phyloP scores from a whole-genome alignment of 1,284 basidiomycete species.

The Trametes polyzona region DNA sequence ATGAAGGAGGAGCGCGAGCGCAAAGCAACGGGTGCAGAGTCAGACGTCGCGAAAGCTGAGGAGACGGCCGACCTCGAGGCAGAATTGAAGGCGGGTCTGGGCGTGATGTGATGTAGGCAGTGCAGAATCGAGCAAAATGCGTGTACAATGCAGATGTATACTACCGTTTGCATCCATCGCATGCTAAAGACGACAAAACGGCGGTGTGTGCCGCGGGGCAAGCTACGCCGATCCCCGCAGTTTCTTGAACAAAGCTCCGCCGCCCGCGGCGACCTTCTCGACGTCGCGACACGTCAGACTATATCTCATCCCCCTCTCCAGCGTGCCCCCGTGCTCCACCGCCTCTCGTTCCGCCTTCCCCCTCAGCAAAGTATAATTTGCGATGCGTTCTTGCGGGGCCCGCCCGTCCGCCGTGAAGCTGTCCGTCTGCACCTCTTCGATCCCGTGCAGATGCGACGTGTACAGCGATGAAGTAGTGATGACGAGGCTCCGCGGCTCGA shows the following conservation, averaged over 20 bases:
- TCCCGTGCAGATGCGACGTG: slow-evolving; percentile 75
- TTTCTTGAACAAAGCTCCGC: slow-evolving; percentile 26
- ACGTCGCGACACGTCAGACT: slow-evolving; percentile 92
- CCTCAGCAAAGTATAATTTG: slow-evolving; percentile 57
- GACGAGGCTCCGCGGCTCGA: slow-evolving; percentile 83
- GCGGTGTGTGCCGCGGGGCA: not conserved
- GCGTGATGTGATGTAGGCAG: slow-evolving; percentile 39
- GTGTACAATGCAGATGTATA: too few relatives aligned
- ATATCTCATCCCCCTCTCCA: slow-evolving; percentile 66
- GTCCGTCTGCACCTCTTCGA: slow-evolving; percentile 59
- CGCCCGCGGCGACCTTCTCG: slow-evolving; percentile 50
- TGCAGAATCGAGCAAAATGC: not conserved
- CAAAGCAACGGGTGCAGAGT: slow-evolving; percentile 33
- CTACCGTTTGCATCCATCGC: not conserved
- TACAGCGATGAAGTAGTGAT: slow-evolving; percentile 78
- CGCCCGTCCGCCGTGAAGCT: slow-evolving; percentile 35
- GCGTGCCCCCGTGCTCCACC: slow-evolving; percentile 48
- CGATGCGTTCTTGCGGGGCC: slow-evolving; percentile 41
- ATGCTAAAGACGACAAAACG: not conserved
- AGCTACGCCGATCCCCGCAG: slow-evolving; percentile 5
- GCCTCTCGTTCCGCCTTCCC: slow-evolving; percentile 43
- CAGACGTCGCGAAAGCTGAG: slow-evolving; percentile 18
- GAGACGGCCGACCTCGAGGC: slow-evolving; percentile 44
- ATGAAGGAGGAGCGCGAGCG: slow-evolving; percentile 50
- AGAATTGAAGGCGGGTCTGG: slow-evolving; percentile 54